phyloP scores from a whole-genome alignment of 495 filamentous ascomycete genomes.

The Talaromyces ruber region DNA sequence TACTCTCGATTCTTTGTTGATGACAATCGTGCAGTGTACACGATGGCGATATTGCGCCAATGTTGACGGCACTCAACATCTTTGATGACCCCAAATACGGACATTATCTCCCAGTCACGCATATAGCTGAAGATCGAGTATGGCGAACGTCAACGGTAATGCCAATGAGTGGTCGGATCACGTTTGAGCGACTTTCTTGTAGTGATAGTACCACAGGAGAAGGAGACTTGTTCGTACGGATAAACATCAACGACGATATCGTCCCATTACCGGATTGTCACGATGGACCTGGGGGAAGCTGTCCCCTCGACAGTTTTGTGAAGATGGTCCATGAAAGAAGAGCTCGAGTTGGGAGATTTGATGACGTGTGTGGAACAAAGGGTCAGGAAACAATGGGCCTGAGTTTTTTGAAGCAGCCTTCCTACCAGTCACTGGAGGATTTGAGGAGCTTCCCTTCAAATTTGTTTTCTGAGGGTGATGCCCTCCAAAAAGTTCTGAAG shows the following conservation, averaged over 20 bases:
- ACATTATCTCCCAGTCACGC: slow-evolving; percentile 32
- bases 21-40: slow-evolving; percentile 35
- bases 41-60: slow-evolving; percentile 50
- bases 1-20: neutral
- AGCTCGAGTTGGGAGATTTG: slow-evolving; percentile 22
- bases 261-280: slow-evolving; percentile 42
- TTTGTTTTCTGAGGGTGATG: neutral
- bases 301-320: slow-evolving; percentile 37
- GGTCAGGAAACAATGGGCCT: slow-evolving; percentile 16
- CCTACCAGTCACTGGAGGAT: neutral
- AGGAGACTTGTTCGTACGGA: slow-evolving; percentile 32
- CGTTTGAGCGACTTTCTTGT: slow-evolving; percentile 46
- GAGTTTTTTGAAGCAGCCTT: slow-evolving; percentile 19
- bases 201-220: slow-evolving; percentile 3
- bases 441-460: neutral
- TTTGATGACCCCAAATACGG: slow-evolving; percentile 32
- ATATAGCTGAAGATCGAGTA: slow-evolving; percentile 28
- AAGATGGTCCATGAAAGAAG: slow-evolving; percentile 25
- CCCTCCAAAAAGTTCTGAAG: neutral
- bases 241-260: slow-evolving; percentile 52
- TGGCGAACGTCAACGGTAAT: slow-evolving; percentile 49
- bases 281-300: slow-evolving; percentile 44
- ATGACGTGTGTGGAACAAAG: slow-evolving; percentile 21
- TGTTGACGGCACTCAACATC: slow-evolving; percentile 46
- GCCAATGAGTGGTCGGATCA: slow-evolving; percentile 51